Evolutionary conservation across 176 grass and related monocot genomes (phyloP).

Genomic region (Phragmites australis): DNA sequence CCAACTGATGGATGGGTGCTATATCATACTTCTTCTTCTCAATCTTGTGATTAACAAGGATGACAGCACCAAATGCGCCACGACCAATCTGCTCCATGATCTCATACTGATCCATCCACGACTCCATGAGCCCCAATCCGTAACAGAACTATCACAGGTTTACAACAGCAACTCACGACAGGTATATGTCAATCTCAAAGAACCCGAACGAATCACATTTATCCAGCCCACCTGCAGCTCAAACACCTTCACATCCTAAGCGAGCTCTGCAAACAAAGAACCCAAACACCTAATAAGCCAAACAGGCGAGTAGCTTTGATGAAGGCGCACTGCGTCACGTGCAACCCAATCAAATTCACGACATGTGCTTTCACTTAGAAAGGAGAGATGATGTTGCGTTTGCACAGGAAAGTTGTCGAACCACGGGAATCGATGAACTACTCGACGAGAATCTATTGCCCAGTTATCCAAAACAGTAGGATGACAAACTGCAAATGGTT

Average conservation of each 20-base stretch:
- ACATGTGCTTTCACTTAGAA: slow-evolving; percentile 33
- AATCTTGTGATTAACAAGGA: slow-evolving; percentile 93
- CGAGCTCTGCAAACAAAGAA: slow-evolving; percentile 42
- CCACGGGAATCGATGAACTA: slow-evolving; percentile 37
- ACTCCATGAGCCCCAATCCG: slow-evolving; percentile 61
- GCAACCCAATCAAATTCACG: slow-evolving; percentile 31
- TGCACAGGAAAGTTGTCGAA: slow-evolving; percentile 11
- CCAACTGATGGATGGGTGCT: neutral
- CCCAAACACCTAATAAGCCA: slow-evolving; percentile 37
- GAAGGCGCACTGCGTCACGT: slow-evolving; percentile 42
- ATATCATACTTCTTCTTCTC: slow-evolving; percentile 84
- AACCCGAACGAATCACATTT: slow-evolving; percentile 25
- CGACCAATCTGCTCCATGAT: slow-evolving; percentile 98
- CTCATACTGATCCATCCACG: slow-evolving; percentile 96
- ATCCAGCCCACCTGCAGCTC: slow-evolving; percentile 11
- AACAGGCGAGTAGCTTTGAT: slow-evolving; percentile 31
- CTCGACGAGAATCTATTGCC: slow-evolving; percentile 13
- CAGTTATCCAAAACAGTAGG: slow-evolving; percentile 30
- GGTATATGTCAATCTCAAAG: neutral
- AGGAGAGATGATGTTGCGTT: slow-evolving; percentile 10
- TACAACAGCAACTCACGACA: neutral
- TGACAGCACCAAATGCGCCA: slow-evolving; percentile 88
- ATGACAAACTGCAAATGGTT: neutral
- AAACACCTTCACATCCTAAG: slow-evolving; percentile 19
- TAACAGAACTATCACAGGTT: slow-evolving; percentile 16